Evolutionary conservation across 441 rosid genomes (phyloP), one percentile per base, ranked within the genome.

Genomic region (Melastoma candidum): DNA sequence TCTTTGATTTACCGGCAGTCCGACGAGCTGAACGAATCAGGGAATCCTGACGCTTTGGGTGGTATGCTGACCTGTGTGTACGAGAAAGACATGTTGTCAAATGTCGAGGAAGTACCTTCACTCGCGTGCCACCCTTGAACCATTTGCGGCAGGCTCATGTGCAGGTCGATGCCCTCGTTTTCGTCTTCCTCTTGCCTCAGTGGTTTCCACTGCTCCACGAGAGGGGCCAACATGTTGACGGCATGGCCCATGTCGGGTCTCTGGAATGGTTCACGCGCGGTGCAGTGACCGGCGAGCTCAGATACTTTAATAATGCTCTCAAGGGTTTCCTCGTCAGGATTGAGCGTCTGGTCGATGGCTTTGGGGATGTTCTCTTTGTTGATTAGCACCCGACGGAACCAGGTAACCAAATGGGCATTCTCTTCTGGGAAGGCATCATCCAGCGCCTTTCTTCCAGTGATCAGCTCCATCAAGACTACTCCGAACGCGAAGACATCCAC

Each of bases 231-330:
- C 8, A 77, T 72, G 48, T 83, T 80, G n/a, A 83, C 90, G 0
- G 83, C 85, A 5, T 83, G 87, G 7, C 90, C 87, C 90, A 83
- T 80, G 59, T 80, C 90, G 1, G 90, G 90, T 65, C 85, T 72
- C 48, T 80, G 90, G 48, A 64, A 61, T 13, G 90, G 85, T 50
- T 83, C 90, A 0, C 81, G 71, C 4, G 78, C 83, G 4, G 90
- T 83, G 77, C 90, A 83, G 26, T 83, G 83, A 14, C 90, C 87
- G 2, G 87, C 81, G 36, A 83, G 78, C 68, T 83, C 87, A 12
- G 80, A 79, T 14, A 83, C 90, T 51, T 65, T 71, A 62, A 58
- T 32, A 10, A 83, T 77, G 67, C 85, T 83, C 46, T 64, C 73
- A 61, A 78, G 5, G 46, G 85, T 73, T 59, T 80, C 90, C 48